Base-by-base conservation (phyloP, 352 stramenopile genomes). In the Lagenidium sp. region DNA sequence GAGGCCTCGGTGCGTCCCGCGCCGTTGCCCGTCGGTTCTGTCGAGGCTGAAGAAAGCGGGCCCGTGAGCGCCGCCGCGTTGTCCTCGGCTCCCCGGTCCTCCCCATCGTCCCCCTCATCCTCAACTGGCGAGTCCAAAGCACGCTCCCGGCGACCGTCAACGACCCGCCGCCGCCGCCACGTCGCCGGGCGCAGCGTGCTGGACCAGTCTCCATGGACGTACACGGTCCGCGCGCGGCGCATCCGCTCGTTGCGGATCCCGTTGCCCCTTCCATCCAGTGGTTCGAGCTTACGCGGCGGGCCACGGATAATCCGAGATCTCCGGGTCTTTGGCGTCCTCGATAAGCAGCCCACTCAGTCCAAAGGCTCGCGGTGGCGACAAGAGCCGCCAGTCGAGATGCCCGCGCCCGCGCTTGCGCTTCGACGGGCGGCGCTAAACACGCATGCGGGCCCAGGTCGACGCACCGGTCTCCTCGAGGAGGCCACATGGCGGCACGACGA, bases 321-420 rank as follows among this genome's bases (percentile, higher is more conserved):
- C n/a, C 56, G 68, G 4, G 61, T 85, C 24, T 85, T 83, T 48
- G 65, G 63, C 0, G 55, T 50, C 19, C 34, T 85, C 4, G 68
- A 79, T 51, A 78, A 72, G 39, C 68, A 75, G 41, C 46, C 65
- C 18, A 52, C 53, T 29, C 73, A 85, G 43, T 75, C 70, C 2
- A 62, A 50, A 16, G 68, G 68, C 0, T 81, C 73, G 0, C 51
- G 40, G 3, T 83, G 73, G 73, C 79, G 72, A 39, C 57, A 71
- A 19, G 68, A 83, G 16, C 28, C 51, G 15, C 60, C 29, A 16
- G 19, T 29, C 1, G 43, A 37, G 23, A 50, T 40, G 7, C 26
- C 36, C 5, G 45, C 12, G n/a, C 12, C 23, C 11, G 36, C 53
- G 7, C 16, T 44, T 4, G 34, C 28, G 28, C 28, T n/a, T 48